Percentiles rank a stretch among this genome's conserved stretches.
phyloP scores from a whole-genome alignment of 2,329 filamentous ascomycete species.

The Fusarium protoensiforme region DNA sequence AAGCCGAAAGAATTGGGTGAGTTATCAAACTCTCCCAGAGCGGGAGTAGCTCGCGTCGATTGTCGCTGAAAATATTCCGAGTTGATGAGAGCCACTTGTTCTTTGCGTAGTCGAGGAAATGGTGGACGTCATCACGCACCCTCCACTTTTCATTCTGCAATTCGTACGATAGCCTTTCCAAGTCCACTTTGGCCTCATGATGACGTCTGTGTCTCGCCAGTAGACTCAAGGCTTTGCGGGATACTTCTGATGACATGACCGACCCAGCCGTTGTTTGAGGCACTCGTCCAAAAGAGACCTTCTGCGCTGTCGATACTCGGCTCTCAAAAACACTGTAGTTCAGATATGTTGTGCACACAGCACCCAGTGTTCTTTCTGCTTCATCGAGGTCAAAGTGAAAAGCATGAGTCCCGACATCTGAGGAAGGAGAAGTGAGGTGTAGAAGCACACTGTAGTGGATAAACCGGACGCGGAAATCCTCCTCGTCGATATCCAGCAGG shows the following conservation, averaged over 20 bases:
- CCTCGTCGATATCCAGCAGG: neutral
- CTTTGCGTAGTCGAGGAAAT: neutral
- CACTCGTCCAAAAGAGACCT: neutral
- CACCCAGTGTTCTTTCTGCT: neutral
- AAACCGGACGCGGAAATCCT: neutral
- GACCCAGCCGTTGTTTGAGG: neutral
- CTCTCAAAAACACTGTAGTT: neutral
- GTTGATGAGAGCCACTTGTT: neutral
- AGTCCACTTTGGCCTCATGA: accelerated
- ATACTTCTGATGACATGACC: neutral
- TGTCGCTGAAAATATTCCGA: neutral
- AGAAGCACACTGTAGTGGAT: neutral
- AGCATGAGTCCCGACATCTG: neutral
- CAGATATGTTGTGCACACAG: neutral
- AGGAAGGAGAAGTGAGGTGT: neutral
- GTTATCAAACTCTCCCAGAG: neutral
- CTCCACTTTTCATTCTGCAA: neutral
- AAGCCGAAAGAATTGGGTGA: neutral
- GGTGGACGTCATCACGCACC: neutral
- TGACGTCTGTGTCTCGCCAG: neutral
- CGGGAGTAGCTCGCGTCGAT: neutral
- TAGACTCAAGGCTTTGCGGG: neutral
- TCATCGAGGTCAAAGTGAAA: neutral
- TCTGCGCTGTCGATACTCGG: neutral
- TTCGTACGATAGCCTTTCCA: neutral